phyloP scores from a whole-genome alignment of 495 filamentous ascomycete genomes.

The Penicillium mononematosum region DNA sequence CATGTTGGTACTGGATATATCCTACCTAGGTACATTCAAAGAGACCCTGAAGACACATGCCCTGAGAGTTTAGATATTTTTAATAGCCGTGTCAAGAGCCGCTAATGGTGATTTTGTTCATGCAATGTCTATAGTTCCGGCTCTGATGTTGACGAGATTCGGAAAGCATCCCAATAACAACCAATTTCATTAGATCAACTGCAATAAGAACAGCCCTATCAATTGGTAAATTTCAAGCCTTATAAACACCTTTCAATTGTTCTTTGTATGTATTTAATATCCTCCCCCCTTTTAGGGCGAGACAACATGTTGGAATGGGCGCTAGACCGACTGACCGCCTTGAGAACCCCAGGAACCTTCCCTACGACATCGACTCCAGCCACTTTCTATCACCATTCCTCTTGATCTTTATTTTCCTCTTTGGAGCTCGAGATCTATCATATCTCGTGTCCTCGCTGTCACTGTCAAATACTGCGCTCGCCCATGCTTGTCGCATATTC shows the following conservation, averaged over 20 bases:
- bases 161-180: neutral
- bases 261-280: neutral
- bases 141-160: neutral
- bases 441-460: constrained; percentile 4
- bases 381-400: constrained; percentile 23
- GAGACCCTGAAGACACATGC: too few relatives aligned
- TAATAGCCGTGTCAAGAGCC: too few relatives aligned
- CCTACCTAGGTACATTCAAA: too few relatives aligned
- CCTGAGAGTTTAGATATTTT: too few relatives aligned
- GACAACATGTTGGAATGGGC: constrained; percentile 24
- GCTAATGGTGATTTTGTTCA: neutral
- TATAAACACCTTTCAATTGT: neutral
- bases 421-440: constrained; percentile 12
- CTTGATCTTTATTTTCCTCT: constrained; percentile 8
- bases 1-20: too few relatives aligned
- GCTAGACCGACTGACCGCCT: constrained; percentile 32
- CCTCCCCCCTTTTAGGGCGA: neutral
- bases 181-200: neutral
- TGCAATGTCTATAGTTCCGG: neutral
- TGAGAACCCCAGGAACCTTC: constrained; percentile 17
- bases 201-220: neutral
- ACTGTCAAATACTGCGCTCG: constrained; percentile 23
- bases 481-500: constrained; percentile 36
- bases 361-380: constrained; percentile 30
- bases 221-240: neutral